These are phyloP conservation scores for Boletales sp. DNA, from an alignment of 768 basidiomycete genomes.

Conservation along the genomic window DNA sequence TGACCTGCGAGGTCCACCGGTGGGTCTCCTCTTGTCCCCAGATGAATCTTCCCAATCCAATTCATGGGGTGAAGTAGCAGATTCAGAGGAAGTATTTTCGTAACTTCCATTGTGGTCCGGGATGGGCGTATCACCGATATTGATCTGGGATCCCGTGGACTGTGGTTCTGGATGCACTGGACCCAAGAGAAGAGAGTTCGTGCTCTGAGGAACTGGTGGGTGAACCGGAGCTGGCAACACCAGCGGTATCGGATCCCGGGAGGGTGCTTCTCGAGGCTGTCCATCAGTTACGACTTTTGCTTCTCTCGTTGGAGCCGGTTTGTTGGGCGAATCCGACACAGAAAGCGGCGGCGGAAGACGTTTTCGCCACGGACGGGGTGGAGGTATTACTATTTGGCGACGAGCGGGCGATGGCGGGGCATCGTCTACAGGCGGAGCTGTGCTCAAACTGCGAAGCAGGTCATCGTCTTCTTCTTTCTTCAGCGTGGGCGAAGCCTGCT, in stretches of 20 bases:
- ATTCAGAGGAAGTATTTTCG: conserved; percentile 7
- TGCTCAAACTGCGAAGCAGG: background rate
- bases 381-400: conserved; percentile 20
- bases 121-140: background rate
- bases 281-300: background rate
- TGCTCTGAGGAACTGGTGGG: conserved; percentile 3
- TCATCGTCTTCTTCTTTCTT: conserved; percentile 20
- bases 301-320: background rate
- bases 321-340: background rate
- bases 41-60: conserved; percentile 9
- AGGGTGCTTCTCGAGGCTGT: background rate
- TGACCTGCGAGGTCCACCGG: conserved; percentile 9
- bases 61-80: conserved; percentile 2
- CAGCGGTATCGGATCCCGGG: conserved; percentile 3
- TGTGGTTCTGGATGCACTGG: conserved; percentile 10
- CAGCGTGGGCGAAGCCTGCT: conserved; percentile 5
- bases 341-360: background rate
- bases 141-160: background rate
- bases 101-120: conserved; percentile 1
- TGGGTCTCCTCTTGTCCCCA: conserved; percentile 2
- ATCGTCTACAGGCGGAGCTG: background rate
- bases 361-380: conserved; percentile 24
- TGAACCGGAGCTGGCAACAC: conserved; percentile 7
- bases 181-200: conserved; percentile 8
- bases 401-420: conserved; percentile 9